Evolutionary conservation across 192 early-diverging fungal species (phyloP).

Genomic region (Podila horticola): DNA sequence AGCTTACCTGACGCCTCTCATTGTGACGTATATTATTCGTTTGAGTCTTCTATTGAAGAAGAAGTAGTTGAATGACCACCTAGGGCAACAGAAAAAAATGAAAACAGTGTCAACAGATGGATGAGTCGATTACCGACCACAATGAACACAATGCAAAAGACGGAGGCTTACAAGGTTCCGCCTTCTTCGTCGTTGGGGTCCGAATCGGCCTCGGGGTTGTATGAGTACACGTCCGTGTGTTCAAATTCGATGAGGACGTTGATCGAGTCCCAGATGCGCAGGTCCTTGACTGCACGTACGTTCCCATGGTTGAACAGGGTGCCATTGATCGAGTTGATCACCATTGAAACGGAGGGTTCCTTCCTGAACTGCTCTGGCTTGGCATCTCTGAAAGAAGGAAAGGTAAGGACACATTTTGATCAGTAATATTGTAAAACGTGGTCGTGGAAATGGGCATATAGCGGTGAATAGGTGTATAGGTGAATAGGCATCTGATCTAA

Average conservation of each 20-base stretch:
- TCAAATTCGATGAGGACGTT: conserved; percentile 85
- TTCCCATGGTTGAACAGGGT: conserved; percentile 86
- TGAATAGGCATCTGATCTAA: no score
- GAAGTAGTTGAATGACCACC: conserved; percentile 98
- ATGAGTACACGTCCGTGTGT: conserved; percentile 92
- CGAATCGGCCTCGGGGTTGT: conserved; percentile 84
- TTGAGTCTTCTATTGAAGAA: conserved; percentile 94
- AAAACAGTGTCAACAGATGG: not conserved
- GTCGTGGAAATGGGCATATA: no score
- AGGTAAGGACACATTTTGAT: no score
- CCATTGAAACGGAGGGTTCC: conserved; percentile 76
- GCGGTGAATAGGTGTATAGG: not conserved
- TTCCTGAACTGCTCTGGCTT: conserved; percentile 82
- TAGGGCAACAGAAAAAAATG: conserved; percentile 27
- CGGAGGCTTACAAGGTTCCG: conserved; percentile 39
- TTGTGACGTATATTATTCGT: conserved; percentile 94
- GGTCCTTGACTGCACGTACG: conserved; percentile 64
- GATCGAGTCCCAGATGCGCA: conserved; percentile 87
- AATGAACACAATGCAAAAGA: no score
- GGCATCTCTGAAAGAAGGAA: conserved; percentile 61
- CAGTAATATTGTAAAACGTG: no score
- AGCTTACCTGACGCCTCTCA: conserved; percentile 86
- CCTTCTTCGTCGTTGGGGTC: conserved; percentile 95
- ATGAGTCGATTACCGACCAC: no score
- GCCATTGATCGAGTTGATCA: conserved; percentile 86